Evolutionary conservation across 495 filamentous ascomycete genomes (phyloP).

Genomic region (Chlorociboria aeruginascens): DNA sequence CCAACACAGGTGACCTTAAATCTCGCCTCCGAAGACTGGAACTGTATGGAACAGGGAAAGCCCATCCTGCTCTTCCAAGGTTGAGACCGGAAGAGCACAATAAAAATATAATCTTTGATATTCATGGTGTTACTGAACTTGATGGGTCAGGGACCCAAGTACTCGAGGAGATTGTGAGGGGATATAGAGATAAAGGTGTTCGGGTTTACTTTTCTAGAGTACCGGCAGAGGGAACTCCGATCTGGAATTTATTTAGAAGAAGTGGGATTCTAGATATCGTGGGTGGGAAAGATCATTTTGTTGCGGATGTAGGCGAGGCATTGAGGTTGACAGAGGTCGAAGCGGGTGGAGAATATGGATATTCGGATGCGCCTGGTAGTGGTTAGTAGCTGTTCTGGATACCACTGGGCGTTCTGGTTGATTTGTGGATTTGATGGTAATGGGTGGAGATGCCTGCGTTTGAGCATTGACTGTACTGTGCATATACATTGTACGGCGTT

Average conservation of each 20-base stretch:
- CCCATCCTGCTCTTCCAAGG: slow-evolving; percentile 78
- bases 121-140: slow-evolving; percentile 85
- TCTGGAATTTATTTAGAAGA: slow-evolving; percentile 61
- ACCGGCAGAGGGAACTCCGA: slow-evolving; percentile 43
- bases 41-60: slow-evolving; percentile 69
- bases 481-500: too few relatives aligned
- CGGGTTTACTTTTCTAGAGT: slow-evolving; percentile 82
- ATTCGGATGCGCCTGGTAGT: slow-evolving; percentile 9
- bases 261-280: slow-evolving; percentile 76
- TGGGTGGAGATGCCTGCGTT: too few relatives aligned
- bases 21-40: slow-evolving; percentile 72
- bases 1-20: slow-evolving; percentile 90
- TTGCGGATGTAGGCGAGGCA: slow-evolving; percentile 73
- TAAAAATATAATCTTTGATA: slow-evolving; percentile 87
- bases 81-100: slow-evolving; percentile 62
- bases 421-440: too few relatives aligned
- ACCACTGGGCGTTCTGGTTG: too few relatives aligned
- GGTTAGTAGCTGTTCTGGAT: neutral
- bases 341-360: slow-evolving; percentile 15
- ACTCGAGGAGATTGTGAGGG: slow-evolving; percentile 72
- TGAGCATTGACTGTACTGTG: too few relatives aligned
- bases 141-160: slow-evolving; percentile 92
- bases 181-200: slow-evolving; percentile 59
- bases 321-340: slow-evolving; percentile 66
- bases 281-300: slow-evolving; percentile 67